Evolutionary conservation across 176 grass and related monocot genomes (phyloP).

Genomic region (Avena insularis): DNA sequence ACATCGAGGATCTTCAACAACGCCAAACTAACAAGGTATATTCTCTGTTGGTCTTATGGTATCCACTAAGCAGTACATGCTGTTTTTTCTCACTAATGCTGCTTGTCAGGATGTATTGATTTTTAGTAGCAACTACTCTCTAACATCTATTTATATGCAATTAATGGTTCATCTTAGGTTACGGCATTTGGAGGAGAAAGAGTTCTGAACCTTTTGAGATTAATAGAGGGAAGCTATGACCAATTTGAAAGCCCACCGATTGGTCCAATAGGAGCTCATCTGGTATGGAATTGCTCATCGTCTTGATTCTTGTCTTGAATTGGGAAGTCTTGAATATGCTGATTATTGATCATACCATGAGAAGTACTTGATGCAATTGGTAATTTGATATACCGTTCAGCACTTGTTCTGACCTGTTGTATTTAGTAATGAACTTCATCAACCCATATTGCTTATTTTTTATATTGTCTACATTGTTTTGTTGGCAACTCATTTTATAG

Average conservation of each 20-base stretch:
- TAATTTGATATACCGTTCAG: not conserved
- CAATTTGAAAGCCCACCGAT: slow-evolving; percentile 78
- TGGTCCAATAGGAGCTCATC: slow-evolving; percentile 84
- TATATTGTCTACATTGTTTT: not conserved
- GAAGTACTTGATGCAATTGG: slow-evolving; percentile 11
- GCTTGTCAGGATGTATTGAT: not conserved
- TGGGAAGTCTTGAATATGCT: slow-evolving; percentile 8
- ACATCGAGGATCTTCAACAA: slow-evolving; percentile 61
- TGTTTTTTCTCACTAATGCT: slow-evolving; percentile 16
- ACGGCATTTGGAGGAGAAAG: slow-evolving; percentile 82
- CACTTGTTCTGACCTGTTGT: slow-evolving; percentile 11
- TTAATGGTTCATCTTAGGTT: slow-evolving; percentile 48
- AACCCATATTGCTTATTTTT: not conserved
- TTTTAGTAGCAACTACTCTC: slow-evolving; percentile 1
- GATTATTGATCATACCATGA: slow-evolving; percentile 15
- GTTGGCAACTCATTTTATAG: not conserved
- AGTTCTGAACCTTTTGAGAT: slow-evolving; percentile 62
- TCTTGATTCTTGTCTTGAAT: slow-evolving; percentile 29
- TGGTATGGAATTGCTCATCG: slow-evolving; percentile 63
- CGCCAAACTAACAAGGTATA: slow-evolving; percentile 68
- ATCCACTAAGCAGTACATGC: not conserved
- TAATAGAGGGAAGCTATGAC: slow-evolving; percentile 60
- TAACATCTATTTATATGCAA: slow-evolving; percentile 26
- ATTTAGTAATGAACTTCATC: not conserved
- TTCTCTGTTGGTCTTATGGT: not conserved